A percentile compares a stretch with the other conserved stretches of the same genome.
Evolutionary conservation across 345 rosid species (phyloP).

Genomic region (Rhizophora apiculata): DNA sequence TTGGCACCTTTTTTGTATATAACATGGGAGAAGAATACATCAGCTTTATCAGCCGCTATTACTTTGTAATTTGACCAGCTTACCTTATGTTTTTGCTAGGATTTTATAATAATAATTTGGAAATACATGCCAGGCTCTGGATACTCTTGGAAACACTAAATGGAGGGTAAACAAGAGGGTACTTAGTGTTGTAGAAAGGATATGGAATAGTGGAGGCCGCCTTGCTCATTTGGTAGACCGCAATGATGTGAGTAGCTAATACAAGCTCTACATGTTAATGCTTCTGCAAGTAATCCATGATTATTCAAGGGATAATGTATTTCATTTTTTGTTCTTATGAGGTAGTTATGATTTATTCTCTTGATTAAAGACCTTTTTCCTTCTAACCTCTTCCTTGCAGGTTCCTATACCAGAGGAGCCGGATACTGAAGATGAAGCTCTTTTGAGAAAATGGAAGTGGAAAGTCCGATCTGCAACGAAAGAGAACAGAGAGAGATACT

Average conservation of each 20-base stretch:
- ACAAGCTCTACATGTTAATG: not conserved
- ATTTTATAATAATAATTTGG: slow-evolving; percentile 9
- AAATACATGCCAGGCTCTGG: slow-evolving; percentile 53
- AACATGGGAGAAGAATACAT: not conserved
- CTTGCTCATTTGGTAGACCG: slow-evolving; percentile 69
- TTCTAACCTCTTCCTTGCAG: slow-evolving; percentile 34
- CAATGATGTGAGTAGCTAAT: slow-evolving; percentile 52
- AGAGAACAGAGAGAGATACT: slow-evolving; percentile 78
- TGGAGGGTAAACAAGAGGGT: slow-evolving; percentile 80
- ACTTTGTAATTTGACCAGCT: not conserved
- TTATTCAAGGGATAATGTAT: not conserved
- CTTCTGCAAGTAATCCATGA: not conserved
- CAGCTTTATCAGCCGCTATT: slow-evolving; percentile 4
- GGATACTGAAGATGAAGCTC: slow-evolving; percentile 67
- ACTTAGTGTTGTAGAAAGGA: slow-evolving; percentile 60
- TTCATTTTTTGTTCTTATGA: not conserved
- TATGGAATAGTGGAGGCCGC: slow-evolving; percentile 74
- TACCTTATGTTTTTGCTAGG: slow-evolving; percentile 7
- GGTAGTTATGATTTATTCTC: not conserved
- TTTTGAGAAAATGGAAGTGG: slow-evolving; percentile 74
- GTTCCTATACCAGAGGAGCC: slow-evolving; percentile 75
- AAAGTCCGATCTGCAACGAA: slow-evolving; percentile 48
- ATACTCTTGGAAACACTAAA: slow-evolving; percentile 73
- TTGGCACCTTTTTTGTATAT: slow-evolving; percentile 1
- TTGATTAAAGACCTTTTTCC: not conserved